Evolutionary conservation across 192 early-diverging fungal genomes (phyloP), one percentile per base, ranked within the genome.

Genomic region (Linnemannia schmuckeri): DNA sequence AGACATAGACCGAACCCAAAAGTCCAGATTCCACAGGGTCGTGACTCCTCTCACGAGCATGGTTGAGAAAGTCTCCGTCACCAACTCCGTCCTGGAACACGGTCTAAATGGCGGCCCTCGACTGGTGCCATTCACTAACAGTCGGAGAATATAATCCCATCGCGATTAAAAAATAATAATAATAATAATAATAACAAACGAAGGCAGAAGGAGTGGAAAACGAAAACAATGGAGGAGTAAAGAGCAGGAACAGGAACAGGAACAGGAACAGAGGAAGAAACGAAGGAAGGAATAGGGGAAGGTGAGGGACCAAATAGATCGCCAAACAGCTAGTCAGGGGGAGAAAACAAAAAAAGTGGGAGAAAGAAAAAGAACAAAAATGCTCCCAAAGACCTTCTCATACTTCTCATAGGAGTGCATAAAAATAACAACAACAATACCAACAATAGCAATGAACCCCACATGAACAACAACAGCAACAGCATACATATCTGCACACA

Each of bases 81-180:
- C n/a, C 61, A 66, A 66, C 61, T 66, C 61, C 61, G 61, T 66
- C 61, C 61, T 66, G 61, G 30, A 33, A 66, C 61, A 66, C 13
- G 30, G 61, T 30, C 30, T 33, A 33, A 66, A 66, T 33, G n/a
- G 61, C 61, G n/a, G 61, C 61, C 3, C 30, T 66, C 61, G 61
- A 66, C 61, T 66, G 61, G 61, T 66, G 61, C 61, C 61, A 33
- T 33, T 33, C n/a, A 66, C 61, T 66, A 13, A 12, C 30, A 66
- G 61, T 66, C 61, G 61, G 61, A 66, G 61, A 66, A 72, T 42
- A 41, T 72, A 42, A 72, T n/a, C 30, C 41, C 22, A 38, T 72
- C 70, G 70, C 35, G 70, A 72, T 41, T 38, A 72, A 74, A 74
- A 74, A 74, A 41, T 52, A 49, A 30, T 46, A 75, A 47, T 6